These are phyloP conservation scores for Xylariaceae sp. DNA, from an alignment of 2,329 filamentous ascomycete species.

Conservation along the genomic window DNA sequence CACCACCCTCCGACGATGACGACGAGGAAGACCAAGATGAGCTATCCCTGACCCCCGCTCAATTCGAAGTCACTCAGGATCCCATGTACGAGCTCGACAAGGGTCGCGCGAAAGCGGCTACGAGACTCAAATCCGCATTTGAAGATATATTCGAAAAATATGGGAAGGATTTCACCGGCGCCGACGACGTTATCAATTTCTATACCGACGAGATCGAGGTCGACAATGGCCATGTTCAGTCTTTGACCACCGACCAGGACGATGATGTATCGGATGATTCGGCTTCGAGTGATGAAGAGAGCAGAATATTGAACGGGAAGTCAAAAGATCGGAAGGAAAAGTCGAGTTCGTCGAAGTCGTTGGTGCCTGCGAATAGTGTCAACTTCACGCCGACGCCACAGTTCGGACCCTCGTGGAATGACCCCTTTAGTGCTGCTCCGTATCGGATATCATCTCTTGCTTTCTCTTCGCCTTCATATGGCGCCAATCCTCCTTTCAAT, in stretches of 20 bases:
- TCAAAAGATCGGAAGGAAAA: slow-evolving; percentile 19
- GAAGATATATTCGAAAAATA: slow-evolving; percentile 90
- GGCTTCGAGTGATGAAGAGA: slow-evolving; percentile 32
- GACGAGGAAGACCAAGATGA: slow-evolving; percentile 44
- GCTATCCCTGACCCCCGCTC: slow-evolving; percentile 42
- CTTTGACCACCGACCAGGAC: slow-evolving; percentile 37
- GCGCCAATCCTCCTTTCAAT: slow-evolving; percentile 18
- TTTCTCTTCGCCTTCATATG: slow-evolving; percentile 20
- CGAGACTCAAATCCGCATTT: slow-evolving; percentile 73
- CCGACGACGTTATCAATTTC: slow-evolving; percentile 87
- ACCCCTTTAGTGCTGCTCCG: slow-evolving; percentile 1
- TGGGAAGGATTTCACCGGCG: slow-evolving; percentile 69
- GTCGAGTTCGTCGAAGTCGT: slow-evolving; percentile 14
- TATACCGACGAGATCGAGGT: slow-evolving; percentile 76
- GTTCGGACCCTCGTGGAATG: slow-evolving; percentile 9
- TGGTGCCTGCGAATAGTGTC: slow-evolving; percentile 8
- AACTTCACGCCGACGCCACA: slow-evolving; percentile 7
- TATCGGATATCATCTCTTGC: slow-evolving; percentile 21
- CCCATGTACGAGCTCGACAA: slow-evolving; percentile 53
- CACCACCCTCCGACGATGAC: slow-evolving; percentile 35
- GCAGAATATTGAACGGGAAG: slow-evolving; percentile 32
- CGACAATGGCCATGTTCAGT: slow-evolving; percentile 77
- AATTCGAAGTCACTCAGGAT: slow-evolving; percentile 44
- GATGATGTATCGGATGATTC: slow-evolving; percentile 33
- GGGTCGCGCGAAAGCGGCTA: slow-evolving; percentile 60